phyloP scores from a whole-genome alignment of 1,284 basidiomycete genomes.

The Ustilago sp. region DNA sequence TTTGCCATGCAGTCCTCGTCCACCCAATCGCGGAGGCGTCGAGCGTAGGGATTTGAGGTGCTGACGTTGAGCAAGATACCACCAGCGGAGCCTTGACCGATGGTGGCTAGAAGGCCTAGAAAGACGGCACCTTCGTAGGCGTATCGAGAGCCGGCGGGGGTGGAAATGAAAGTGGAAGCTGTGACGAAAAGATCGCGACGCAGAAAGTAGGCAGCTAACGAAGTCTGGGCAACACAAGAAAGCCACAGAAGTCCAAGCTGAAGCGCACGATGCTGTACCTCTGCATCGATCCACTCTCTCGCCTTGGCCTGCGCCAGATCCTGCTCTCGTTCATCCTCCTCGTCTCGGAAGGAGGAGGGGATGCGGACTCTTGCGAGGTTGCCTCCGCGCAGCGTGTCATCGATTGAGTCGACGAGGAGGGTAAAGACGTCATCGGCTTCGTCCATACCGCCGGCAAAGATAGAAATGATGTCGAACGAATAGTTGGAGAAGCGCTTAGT shows the following conservation, averaged over 20 bases:
- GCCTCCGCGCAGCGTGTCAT: constrained; percentile 54
- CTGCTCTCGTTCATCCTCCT: constrained; percentile 27
- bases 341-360: constrained; percentile 32
- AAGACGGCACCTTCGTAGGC: constrained; percentile 60
- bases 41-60: constrained; percentile 52
- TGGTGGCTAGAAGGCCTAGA: constrained; percentile 60
- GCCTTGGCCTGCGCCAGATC: constrained; percentile 29
- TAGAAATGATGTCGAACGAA: constrained; percentile 61
- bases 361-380: constrained; percentile 37
- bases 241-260: constrained; percentile 60
- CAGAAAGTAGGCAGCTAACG: constrained; percentile 62
- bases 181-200: constrained; percentile 62
- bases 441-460: constrained; percentile 66
- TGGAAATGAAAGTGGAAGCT: constrained; percentile 43
- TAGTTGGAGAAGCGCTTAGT: constrained; percentile 61
- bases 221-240: constrained; percentile 53
- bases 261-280: constrained; percentile 51
- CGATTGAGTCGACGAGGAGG: constrained; percentile 56
- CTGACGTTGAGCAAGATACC: constrained; percentile 40
- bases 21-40: constrained; percentile 54
- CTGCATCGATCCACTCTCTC: constrained; percentile 42
- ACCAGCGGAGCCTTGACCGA: constrained; percentile 51
- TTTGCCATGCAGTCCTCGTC: constrained; percentile 53
- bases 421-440: constrained; percentile 66
- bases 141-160: constrained; percentile 38